Base-by-base conservation (phyloP, 352 stramenopile genomes). In the Pythium angustatum region DNA sequence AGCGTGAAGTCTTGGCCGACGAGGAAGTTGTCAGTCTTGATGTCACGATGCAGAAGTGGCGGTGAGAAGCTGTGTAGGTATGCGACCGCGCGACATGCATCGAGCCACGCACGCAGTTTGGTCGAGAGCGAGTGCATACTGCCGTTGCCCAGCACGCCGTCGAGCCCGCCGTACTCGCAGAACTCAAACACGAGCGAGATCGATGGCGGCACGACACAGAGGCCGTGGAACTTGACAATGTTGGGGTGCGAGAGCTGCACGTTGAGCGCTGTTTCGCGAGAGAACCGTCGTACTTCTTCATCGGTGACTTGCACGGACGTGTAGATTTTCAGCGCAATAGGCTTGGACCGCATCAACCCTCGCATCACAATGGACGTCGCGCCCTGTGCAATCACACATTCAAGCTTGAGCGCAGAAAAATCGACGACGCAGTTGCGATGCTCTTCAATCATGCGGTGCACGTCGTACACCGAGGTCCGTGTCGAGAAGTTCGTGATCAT, bases 401-500 rank as follows among this genome's bases (percentile, higher is more conserved):
- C 78, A 30, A 96, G 73, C 12, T 78, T 74, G 12, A 96, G 63
- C 19, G 73, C 79, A 0, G 83, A 89, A 19, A 93, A 91, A 36
- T 96, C 87, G 19, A 96, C 82, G 21, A 96, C 85, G 21, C 83
- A 91, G 44, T 94, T 83, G 1, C 79, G 72, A 47, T 92, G 84
- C 54, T 93, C 83, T 55, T 96, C 87, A 26, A 96, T 96, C 85
- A 96, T 93, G 40, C 80, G 85, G 36, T 96, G 87, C 3, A 96
- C 87, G 58, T 96, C 85, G 68, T 96, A 96, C 24, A 96, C 87
- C 0, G 85, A 94, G 19, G 87, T 96, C 19, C 83, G 85, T 5
- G 87, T 96, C 9, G 87, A 96, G 58, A 94, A 96, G 48, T 90
- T 93, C 12, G 85, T 94, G 50, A 94, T 90, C 79, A 94, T 90